Base-by-base conservation (phyloP, 2,329 filamentous ascomycete genomes). In the Fusarium sarcochroum region DNA sequence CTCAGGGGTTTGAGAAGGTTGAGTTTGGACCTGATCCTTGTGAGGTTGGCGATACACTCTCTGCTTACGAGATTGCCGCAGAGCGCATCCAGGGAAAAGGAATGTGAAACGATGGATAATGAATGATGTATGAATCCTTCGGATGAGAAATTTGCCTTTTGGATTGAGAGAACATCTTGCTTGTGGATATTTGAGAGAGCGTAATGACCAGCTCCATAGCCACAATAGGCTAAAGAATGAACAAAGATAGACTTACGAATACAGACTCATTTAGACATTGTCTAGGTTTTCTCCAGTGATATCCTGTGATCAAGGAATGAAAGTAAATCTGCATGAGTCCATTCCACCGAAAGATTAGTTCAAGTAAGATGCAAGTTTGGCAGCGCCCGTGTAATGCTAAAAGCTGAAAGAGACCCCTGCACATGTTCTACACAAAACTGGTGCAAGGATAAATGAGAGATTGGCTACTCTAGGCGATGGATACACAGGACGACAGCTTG, bases 1-100 rank as follows among this genome's bases (percentile, higher is more conserved):
- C 79, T 1, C 47, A 34, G 3, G 78, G 79, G 1, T 72, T 81
- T 7, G 77, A 80, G 51, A 78, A 75, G 72, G 80, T 79, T 3
- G 79, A 80, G 67, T 81, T 77, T 69, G 79, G 78, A 0, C 69
- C 75, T 14, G 80, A 81, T 51, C 79, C 79, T 1, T 81, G 79
- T 34, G 79, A 81, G 66, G 72, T 76, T 37, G 78, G 77, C 2
- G 78, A 79, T 18, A 75, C 73, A 0, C 50, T 72, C 30, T 50
- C 76, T 5, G 75, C 78, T 9, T 76, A 78, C n/a, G 66, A 63
- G 1, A 69, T 80, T 40, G 79, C 79, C 6, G 73, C 69, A 2
- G 67, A 76, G 53, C 70, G 79, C 1, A 80, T 80, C 23, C 73
- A 75, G 38, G 78, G 79, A 10, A 65, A 65, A 17, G 77, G 75